These are phyloP conservation scores for Akanthomyces dipterigenus DNA, from an alignment of 2,329 filamentous ascomycete genomes.

Conservation along the genomic window DNA sequence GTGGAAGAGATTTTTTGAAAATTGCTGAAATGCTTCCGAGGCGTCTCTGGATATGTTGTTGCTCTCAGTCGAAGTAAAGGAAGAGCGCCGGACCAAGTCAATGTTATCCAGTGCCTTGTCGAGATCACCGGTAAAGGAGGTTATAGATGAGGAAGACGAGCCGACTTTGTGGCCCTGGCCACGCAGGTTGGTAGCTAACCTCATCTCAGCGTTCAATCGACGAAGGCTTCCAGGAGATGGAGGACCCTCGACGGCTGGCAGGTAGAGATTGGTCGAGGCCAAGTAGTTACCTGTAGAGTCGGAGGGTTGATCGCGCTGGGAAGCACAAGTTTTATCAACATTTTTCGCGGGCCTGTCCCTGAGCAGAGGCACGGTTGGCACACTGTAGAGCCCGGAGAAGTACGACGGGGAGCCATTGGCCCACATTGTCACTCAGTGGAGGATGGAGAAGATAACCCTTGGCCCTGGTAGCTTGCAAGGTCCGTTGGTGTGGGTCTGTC, in stretches of 20 bases:
- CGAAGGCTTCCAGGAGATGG: constrained; percentile 54
- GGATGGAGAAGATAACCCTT: constrained; percentile 8
- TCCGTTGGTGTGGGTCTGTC: constrained; percentile 10
- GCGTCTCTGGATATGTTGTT: constrained; percentile 47
- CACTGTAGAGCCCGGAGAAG: constrained; percentile 6
- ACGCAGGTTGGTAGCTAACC: constrained; percentile 39
- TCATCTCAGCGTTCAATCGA: constrained; percentile 53
- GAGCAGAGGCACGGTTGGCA: constrained; percentile 6
- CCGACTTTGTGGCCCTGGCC: constrained; percentile 29
- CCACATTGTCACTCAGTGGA: constrained; percentile 13
- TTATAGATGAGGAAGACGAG: constrained; percentile 50
- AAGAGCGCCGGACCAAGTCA: constrained; percentile 49
- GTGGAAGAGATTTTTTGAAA: constrained; percentile 54
- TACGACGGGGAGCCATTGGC: constrained; percentile 8
- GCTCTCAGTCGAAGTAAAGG: constrained; percentile 47
- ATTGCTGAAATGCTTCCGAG: constrained; percentile 52
- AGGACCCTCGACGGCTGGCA: constrained; percentile 53
- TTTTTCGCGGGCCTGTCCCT: constrained; percentile 9
- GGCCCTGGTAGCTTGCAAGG: constrained; percentile 5
- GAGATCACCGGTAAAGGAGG: constrained; percentile 34
- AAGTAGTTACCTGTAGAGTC: background rate
- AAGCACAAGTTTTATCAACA: constrained; percentile 3
- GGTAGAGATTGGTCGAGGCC: constrained; percentile 39
- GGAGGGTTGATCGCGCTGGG: constrained; percentile 14
- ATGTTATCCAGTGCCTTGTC: constrained; percentile 42